Evolutionary conservation across 208 protist species (phyloP).

Genomic region (Trypanosoma boissoni): DNA sequence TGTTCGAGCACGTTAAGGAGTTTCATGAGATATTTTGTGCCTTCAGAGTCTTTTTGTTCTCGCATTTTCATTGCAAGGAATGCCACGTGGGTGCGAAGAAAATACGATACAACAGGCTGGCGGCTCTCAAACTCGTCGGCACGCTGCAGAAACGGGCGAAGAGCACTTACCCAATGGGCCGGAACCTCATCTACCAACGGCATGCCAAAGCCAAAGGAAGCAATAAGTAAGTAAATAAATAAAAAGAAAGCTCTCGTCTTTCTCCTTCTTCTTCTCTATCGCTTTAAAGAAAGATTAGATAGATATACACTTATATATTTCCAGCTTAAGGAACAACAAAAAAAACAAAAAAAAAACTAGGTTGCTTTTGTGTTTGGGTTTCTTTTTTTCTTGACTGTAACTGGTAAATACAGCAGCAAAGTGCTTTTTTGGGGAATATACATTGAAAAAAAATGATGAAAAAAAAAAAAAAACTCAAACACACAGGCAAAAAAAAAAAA

Average conservation of each 20-base stretch:
- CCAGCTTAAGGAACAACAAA: too few relatives aligned
- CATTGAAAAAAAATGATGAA: slow-evolving; percentile 2
- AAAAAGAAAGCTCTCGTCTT: slow-evolving; percentile 1
- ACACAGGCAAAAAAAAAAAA: slow-evolving; percentile 13
- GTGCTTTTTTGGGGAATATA: too few relatives aligned
- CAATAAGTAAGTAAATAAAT: not conserved
- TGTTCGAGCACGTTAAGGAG: slow-evolving; percentile 49
- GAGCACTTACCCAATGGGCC: slow-evolving; percentile 29
- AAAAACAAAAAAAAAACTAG: too few relatives aligned
- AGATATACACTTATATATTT: too few relatives aligned
- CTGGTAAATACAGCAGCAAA: too few relatives aligned
- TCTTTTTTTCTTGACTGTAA: not conserved
- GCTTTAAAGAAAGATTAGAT: too few relatives aligned
- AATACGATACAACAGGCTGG: slow-evolving; percentile 69
- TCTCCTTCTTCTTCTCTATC: too few relatives aligned
- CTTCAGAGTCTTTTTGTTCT: slow-evolving; percentile 44
- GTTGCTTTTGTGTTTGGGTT: not conserved
- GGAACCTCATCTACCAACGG: slow-evolving; percentile 38
- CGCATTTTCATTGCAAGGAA: slow-evolving; percentile 51
- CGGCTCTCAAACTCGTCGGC: slow-evolving; percentile 60
- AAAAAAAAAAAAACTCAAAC: slow-evolving; percentile 12
- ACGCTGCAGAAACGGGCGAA: slow-evolving; percentile 68
- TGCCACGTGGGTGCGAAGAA: slow-evolving; percentile 62
- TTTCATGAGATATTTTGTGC: slow-evolving; percentile 44
- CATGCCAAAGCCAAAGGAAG: slow-evolving; percentile 7